Evolutionary conservation across 73 alveolate genomes (phyloP), one percentile per base, ranked within the genome.

Genomic region (Paramecium biaurelia): DNA sequence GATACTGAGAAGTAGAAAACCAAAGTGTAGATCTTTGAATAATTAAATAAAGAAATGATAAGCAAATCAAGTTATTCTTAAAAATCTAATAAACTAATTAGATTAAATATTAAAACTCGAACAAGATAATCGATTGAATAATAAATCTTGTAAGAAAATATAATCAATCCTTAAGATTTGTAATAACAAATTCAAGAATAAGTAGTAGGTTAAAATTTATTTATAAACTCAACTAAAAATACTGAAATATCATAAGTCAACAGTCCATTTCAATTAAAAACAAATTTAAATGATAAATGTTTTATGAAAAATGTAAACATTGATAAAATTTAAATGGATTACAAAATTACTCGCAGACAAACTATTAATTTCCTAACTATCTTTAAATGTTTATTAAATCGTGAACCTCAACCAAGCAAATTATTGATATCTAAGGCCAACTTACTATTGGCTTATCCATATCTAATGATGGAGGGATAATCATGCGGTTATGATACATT

Each of bases 281-380:
- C 37, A 1, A 34, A 70, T 26, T 32, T 70, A 26, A 53, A 53
- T 53, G 67, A 53, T 53, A 14, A 12, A 53, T 53, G n/a, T 18
- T 53, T 53, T 18, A 53, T 53, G 30, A 34, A 70, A 37, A 30
- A 34, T 30, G 86, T 70, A 18, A 70, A 70, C 34, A 70, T 70
- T 14, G 86, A 70, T 8, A 70, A 70, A 37, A 70, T 70, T 14
- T n/a, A 70, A 70, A 70, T 70, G 86, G 86, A 70, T n/a, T 70
- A 34, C 2, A 70, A 70, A 10, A 70, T 70, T 32, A 30, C 53
- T 15, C 7, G 86, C 6, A 70, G 86, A 35, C 15, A 70, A 14
- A 37, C 30, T 30, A 70, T 70, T 4, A 70, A 70, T n/a, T 70
- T 34, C 18, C 12, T 70, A 37, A 70, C 86, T 34, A 70, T 70